A percentile compares a stretch with the other conserved stretches of the same genome.
Evolutionary conservation across 2,329 filamentous ascomycete species (phyloP).

Genomic region (Paracoccidioides lutzii): DNA sequence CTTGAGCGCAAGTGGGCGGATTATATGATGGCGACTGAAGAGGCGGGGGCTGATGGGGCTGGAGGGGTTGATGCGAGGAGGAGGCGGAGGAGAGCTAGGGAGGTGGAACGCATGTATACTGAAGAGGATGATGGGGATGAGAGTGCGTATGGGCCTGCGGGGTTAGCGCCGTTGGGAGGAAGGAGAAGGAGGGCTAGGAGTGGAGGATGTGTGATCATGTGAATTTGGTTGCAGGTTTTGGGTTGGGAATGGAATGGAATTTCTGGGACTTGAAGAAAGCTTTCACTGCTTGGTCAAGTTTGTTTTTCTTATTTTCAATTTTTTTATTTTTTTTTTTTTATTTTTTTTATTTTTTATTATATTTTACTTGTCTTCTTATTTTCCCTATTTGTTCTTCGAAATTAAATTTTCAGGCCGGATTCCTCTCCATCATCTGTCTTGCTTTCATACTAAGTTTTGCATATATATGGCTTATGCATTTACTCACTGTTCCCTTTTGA

Average conservation of each 20-base stretch:
- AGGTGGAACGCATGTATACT: conserved; percentile 67
- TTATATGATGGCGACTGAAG: conserved; percentile 85
- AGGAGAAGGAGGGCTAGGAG: conserved; percentile 52
- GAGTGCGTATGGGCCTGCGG: conserved; percentile 21
- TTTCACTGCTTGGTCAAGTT: too few species aligned
- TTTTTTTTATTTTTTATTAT: not conserved
- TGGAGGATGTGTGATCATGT: conserved; percentile 54
- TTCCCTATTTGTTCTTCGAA: not conserved
- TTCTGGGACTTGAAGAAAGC: too few species aligned
- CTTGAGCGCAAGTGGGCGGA: conserved; percentile 86
- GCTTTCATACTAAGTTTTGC: too few species aligned
- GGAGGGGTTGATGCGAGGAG: conserved; percentile 54
- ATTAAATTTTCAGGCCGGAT: too few species aligned
- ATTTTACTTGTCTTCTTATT: not conserved
- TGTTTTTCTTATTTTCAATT: too few species aligned
- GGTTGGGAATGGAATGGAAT: too few species aligned
- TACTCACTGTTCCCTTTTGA: not conserved
- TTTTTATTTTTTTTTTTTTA: too few species aligned
- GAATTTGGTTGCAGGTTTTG: conserved; percentile 6
- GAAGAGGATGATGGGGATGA: conserved; percentile 51
- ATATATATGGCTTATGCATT: too few species aligned
- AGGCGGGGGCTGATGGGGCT: conserved; percentile 50
- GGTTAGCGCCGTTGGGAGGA: conserved; percentile 29
- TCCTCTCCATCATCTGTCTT: not conserved
- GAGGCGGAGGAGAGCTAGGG: conserved; percentile 62